Evolutionary conservation across 2,329 filamentous ascomycete species (phyloP), one percentile per base, ranked within the genome.

Genomic region (Davidsoniella virescens): DNA sequence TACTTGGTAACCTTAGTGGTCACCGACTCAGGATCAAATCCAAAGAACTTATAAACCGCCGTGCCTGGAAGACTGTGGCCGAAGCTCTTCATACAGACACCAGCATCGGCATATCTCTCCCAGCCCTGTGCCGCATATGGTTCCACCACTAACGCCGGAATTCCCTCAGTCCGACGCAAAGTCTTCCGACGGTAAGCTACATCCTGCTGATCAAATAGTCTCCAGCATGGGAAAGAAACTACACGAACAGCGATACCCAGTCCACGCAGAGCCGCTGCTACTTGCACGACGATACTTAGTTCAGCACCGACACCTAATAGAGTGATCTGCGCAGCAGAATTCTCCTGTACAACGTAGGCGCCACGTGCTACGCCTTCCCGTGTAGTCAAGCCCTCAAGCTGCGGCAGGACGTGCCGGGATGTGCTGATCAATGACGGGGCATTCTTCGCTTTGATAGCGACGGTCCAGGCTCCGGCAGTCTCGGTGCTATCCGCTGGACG

Each of bases 31-130:
- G 48, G 65, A 47, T 75, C 69, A 54, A 72, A 77, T 1, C 74
- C 71, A 57, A 78, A 78, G 49, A 70, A 70, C 55, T 70, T 67
- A 57, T 78, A 77, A 2, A 71, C 71, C 9, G 67, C 67, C 54
- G 70, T 68, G 0, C 73, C 70, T 0, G 75, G 74, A 42, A 78
- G 58, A 14, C 67, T 72, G 57, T 78, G 72, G 0, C 74, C 75
- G 55, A 78, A 79, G 0, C 64, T 63, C 42, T 66, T 65, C 67
- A 78, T 71, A 44, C 65, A 71, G 52, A 67, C 67, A 1, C 70
- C 72, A 1, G 74, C 75, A 58, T 77, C 70, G 0, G 74, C 75
- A 56, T 78, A 79, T 17, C 75, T 60, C 61, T 78, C 76, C 75
- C 75, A 79, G 0, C 74, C 73, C 52, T 72, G 71, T 1, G 69